Percentiles rank a stretch among this genome's conserved stretches.
phyloP scores from a whole-genome alignment of 495 filamentous ascomycete genomes.

The Xylaria castorea region DNA sequence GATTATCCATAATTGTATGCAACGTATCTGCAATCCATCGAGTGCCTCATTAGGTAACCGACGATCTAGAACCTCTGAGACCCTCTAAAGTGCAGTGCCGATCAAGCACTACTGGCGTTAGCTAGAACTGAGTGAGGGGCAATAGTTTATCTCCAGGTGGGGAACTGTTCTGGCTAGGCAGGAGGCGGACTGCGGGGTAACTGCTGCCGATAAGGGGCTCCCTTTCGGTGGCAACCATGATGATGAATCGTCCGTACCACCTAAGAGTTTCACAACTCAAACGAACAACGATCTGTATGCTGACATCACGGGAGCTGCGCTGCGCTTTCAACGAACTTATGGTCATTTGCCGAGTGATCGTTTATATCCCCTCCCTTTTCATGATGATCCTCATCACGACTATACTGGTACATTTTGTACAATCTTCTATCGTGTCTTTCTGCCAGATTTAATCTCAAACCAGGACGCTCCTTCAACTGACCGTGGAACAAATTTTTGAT shows the following conservation, averaged over 20 bases:
- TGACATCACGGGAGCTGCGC: not conserved
- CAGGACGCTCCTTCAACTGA: not conserved
- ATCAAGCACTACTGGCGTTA: not conserved
- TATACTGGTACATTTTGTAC: slow-evolving; percentile 23
- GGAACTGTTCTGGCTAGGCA: not conserved
- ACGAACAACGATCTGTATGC: not conserved
- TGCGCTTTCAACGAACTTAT: not conserved
- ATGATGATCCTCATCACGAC: not conserved
- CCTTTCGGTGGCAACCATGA: not conserved
- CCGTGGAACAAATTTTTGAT: not conserved
- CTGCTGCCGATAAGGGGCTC: slow-evolving; percentile 22
- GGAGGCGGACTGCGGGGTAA: slow-evolving; percentile 22
- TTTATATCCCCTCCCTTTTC: not conserved
- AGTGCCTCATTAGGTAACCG: not conserved
- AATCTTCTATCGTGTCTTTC: slow-evolving; percentile 24
- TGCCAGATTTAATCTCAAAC: not conserved
- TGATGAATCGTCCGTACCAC: not conserved
- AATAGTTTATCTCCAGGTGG: not conserved
- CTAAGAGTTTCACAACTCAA: not conserved
- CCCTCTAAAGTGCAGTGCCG: not conserved
- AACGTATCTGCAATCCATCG: slow-evolving; percentile 1
- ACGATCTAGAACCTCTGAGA: not conserved
- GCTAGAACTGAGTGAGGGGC: not conserved
- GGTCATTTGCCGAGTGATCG: not conserved
- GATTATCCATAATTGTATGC: not conserved